Evolutionary conservation across 208 protist genomes (phyloP).

Genomic region (Wallacemonas rigidus): DNA sequence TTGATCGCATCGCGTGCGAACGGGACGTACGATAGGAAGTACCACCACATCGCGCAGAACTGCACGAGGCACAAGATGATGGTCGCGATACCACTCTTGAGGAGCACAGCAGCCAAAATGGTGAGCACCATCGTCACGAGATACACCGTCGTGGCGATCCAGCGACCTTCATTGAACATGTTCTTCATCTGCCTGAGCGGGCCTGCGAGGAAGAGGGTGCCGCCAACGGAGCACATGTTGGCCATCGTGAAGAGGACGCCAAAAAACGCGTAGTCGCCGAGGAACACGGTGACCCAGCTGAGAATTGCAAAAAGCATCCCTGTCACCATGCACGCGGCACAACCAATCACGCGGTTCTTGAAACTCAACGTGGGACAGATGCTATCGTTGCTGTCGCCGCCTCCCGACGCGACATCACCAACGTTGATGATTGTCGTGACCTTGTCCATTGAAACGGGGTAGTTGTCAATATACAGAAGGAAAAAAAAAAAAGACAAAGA

Average conservation of each 20-base stretch:
- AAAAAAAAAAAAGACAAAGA: conserved; percentile 6
- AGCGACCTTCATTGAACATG: conserved; percentile 84
- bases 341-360: conserved; percentile 75
- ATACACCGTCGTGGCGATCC: conserved; percentile 77
- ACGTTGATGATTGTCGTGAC: conserved; percentile 46
- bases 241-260: conserved; percentile 75
- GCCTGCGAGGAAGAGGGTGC: conserved; percentile 81
- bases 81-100: conserved; percentile 59
- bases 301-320: conserved; percentile 64
- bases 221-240: conserved; percentile 52
- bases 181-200: conserved; percentile 71
- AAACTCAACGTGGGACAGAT: conserved; percentile 82
- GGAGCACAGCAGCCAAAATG: conserved; percentile 57
- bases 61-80: conserved; percentile 75
- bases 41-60: conserved; percentile 77
- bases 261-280: conserved; percentile 68
- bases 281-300: conserved; percentile 65
- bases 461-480: not conserved
- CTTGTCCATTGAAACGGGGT: conserved; percentile 46
- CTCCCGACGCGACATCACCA: conserved; percentile 20
- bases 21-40: conserved; percentile 88
- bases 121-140: conserved; percentile 72
- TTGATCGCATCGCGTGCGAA: conserved; percentile 69
- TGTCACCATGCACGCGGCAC: conserved; percentile 42
- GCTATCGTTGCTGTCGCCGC: conserved; percentile 40